Evolutionary conservation across 139 green algal genomes (phyloP).

Genomic region (Picochlorum sp.): DNA sequence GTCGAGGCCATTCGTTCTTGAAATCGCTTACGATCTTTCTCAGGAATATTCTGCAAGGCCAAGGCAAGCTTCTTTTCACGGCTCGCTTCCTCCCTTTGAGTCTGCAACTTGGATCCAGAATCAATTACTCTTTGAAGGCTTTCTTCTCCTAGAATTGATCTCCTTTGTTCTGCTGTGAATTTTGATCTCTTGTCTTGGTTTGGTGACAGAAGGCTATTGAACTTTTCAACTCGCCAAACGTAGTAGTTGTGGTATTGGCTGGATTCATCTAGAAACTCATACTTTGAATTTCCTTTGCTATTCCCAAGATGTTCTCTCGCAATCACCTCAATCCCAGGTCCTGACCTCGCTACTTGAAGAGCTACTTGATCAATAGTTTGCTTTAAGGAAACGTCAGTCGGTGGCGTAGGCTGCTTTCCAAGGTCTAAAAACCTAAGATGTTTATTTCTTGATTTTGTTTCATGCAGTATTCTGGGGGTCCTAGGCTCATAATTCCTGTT

Average conservation of each 20-base stretch:
- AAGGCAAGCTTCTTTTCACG: slow-evolving; percentile 4
- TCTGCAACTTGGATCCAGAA: neutral
- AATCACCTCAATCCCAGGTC: slow-evolving; percentile 67
- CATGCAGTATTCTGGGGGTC: neutral
- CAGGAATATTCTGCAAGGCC: slow-evolving; percentile 17
- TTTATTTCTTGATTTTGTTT: no score
- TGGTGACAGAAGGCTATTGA: neutral
- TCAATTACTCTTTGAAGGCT: slow-evolving; percentile 20
- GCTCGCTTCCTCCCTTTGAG: neutral
- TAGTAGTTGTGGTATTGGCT: neutral
- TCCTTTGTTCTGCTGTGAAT: slow-evolving; percentile 49
- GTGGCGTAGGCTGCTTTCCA: slow-evolving; percentile 1
- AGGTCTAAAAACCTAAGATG: no score
- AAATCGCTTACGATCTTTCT: slow-evolving; percentile 41
- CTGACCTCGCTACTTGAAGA: slow-evolving; percentile 70
- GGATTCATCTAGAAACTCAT: no score
- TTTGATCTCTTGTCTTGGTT: slow-evolving; percentile 13
- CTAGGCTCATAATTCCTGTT: slow-evolving; percentile 16
- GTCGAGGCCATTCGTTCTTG: slow-evolving; percentile 33
- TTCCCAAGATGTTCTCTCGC: no score
- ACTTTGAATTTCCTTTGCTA: no score
- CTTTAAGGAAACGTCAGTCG: slow-evolving; percentile 28
- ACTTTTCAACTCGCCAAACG: neutral
- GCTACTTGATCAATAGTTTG: slow-evolving; percentile 66
- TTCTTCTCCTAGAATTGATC: slow-evolving; percentile 47